phyloP scores from a whole-genome alignment of 2,329 filamentous ascomycete species.

The Botrytis elliptica region DNA sequence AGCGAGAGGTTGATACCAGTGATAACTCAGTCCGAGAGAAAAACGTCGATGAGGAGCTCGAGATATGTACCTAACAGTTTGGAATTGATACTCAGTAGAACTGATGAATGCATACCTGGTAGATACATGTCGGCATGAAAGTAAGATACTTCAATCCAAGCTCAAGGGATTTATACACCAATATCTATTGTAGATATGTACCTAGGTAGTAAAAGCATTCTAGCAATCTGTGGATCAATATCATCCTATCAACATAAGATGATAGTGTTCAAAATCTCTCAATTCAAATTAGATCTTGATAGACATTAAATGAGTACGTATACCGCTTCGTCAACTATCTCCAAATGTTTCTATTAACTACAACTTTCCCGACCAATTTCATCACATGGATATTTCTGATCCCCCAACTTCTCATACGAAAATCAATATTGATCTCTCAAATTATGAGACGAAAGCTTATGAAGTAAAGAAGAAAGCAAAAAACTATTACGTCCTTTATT shows the following conservation, averaged over 20 bases:
- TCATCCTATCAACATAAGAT: neutral
- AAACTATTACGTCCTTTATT: neutral
- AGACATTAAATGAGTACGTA: neutral
- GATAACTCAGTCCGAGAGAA: neutral
- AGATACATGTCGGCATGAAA: neutral
- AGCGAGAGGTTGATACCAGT: neutral
- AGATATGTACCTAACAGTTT: neutral
- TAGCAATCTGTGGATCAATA: neutral
- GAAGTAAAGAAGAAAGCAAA: neutral
- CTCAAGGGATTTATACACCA: neutral
- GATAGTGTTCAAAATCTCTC: neutral
- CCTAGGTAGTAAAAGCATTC: neutral
- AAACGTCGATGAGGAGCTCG: neutral
- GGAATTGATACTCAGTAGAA: neutral
- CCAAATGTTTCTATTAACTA: neutral
- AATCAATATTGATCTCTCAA: rapidly evolving
- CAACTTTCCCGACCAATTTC: neutral
- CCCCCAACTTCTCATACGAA: neutral
- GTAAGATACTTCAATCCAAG: neutral
- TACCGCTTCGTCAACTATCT: neutral
- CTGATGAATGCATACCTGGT: neutral
- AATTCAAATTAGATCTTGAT: neutral
- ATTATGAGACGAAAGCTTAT: neutral
- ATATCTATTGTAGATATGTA: neutral
- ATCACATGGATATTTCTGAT: neutral